Evolutionary conservation across 2,329 filamentous ascomycete genomes (phyloP).

Genomic region (Talaromyces sp.): DNA sequence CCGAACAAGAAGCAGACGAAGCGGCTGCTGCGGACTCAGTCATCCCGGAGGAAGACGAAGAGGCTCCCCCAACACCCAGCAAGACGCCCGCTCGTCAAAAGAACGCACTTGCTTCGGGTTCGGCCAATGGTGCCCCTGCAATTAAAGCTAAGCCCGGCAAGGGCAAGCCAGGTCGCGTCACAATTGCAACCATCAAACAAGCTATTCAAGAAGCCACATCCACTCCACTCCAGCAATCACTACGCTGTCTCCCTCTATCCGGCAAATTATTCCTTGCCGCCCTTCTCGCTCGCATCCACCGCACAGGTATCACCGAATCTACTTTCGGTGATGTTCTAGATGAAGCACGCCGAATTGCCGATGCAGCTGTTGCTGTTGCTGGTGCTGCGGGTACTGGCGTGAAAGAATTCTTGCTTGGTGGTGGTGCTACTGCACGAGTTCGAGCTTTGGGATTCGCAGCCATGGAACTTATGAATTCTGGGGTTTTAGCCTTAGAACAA

Average conservation of each 20-base stretch:
- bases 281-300: constrained; percentile 73
- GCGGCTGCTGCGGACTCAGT: constrained; percentile 21
- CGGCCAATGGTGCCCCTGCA: constrained; percentile 15
- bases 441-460: constrained; percentile 71
- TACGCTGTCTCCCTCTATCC: constrained; percentile 77
- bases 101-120: constrained; percentile 21
- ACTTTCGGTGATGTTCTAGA: constrained; percentile 87
- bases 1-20: constrained; percentile 69
- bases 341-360: constrained; percentile 72
- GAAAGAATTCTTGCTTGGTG: constrained; percentile 60
- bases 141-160: constrained; percentile 25
- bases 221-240: constrained; percentile 85
- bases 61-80: constrained; percentile 49
- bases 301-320: constrained; percentile 84
- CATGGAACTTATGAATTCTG: constrained; percentile 81
- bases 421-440: constrained; percentile 50
- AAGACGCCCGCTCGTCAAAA: constrained; percentile 41
- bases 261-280: constrained; percentile 86
- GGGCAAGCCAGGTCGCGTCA: constrained; percentile 63
- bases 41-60: constrained; percentile 30
- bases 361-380: constrained; percentile 44
- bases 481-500: constrained; percentile 78
- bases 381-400: constrained; percentile 61
- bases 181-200: constrained; percentile 88
- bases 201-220: constrained; percentile 95